A percentile compares a stretch with the other conserved stretches of the same genome.
Conservation (phyloP, 2,329 filamentous ascomycete species). For the Botrytis sinoallii region DNA sequence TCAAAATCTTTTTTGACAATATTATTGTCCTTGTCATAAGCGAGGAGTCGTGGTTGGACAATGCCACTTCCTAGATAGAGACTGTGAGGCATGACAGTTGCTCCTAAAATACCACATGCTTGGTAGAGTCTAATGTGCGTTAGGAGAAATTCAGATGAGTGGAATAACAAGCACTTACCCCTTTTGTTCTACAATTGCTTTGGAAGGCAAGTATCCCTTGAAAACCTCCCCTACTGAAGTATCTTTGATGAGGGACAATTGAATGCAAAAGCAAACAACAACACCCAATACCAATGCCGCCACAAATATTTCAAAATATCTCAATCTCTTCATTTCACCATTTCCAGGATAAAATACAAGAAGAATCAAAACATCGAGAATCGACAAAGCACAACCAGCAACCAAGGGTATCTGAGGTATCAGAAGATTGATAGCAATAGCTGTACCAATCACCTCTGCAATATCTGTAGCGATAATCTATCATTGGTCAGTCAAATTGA, state of each 20-base stretch:
- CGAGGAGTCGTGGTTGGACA: constrained; percentile 62
- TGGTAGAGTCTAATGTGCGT: constrained; percentile 54
- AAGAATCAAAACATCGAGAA: constrained; percentile 65
- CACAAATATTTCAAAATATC: constrained; percentile 64
- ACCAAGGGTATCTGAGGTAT: constrained; percentile 62
- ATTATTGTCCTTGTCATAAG: constrained; percentile 60
- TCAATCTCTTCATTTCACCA: constrained; percentile 54
- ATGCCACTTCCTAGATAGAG: constrained; percentile 68
- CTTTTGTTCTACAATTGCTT: constrained; percentile 53
- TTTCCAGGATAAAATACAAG: constrained; percentile 63
- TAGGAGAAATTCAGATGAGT: constrained; percentile 18
- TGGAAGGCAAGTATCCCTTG: constrained; percentile 61
- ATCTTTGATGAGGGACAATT: constrained; percentile 59
- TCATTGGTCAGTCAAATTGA: constrained; percentile 18
- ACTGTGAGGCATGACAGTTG: constrained; percentile 71
- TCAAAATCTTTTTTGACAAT: constrained; percentile 38
- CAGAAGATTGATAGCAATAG: constrained; percentile 66
- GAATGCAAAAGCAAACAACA: constrained; percentile 67
- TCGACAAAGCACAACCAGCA: constrained; percentile 65
- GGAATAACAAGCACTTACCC: constrained; percentile 41
- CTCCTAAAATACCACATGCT: constrained; percentile 73
- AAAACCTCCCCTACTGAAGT: constrained; percentile 59
- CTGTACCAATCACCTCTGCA: constrained; percentile 62
- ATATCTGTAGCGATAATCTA: constrained; percentile 57
- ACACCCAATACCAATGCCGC: constrained; percentile 63